These are phyloP conservation scores for Trametes cinnabarina DNA, from an alignment of 768 basidiomycete genomes.

Conservation along the genomic window DNA sequence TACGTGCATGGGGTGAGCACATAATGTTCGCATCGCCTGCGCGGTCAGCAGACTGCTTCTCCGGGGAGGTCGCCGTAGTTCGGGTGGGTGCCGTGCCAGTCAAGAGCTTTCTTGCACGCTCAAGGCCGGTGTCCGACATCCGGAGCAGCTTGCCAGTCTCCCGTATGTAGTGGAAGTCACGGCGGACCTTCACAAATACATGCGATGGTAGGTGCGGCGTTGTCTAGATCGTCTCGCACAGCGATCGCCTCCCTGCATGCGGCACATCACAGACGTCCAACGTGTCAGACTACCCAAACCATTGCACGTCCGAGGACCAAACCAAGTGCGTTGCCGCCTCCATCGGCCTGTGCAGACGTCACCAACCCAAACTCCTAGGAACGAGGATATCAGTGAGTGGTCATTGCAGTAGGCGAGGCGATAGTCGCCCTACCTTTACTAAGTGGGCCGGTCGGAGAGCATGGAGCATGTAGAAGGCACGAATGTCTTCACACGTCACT, in stretches of 20 bases:
- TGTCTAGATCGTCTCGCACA: not conserved
- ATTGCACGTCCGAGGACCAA: not conserved
- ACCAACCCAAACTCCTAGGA: not conserved
- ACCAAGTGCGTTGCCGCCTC: not conserved
- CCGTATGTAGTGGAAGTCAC: conserved; percentile 12
- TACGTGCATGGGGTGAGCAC: too few relatives aligned
- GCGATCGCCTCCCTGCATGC: not conserved
- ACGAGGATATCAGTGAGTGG: too few relatives aligned
- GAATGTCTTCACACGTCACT: too few relatives aligned
- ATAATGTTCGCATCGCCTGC: too few relatives aligned
- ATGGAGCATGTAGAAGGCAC: too few relatives aligned
- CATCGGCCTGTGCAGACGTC: not conserved
- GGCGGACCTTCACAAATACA: not conserved
- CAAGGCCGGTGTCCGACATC: not conserved
- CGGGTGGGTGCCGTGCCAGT: too few relatives aligned
- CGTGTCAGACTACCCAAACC: too few relatives aligned
- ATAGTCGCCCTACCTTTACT: too few relatives aligned
- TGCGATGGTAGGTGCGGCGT: not conserved
- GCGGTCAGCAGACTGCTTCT: too few relatives aligned
- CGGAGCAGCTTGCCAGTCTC: conserved; percentile 12
- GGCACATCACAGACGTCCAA: too few relatives aligned
- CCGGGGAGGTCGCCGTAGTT: too few relatives aligned
- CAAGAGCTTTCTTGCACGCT: not conserved
- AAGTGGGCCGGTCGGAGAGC: too few relatives aligned
- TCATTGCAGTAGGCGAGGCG: not conserved